Conservation (phyloP, 139 green algal genomes). For the Chlorella sorokiniana region DNA sequence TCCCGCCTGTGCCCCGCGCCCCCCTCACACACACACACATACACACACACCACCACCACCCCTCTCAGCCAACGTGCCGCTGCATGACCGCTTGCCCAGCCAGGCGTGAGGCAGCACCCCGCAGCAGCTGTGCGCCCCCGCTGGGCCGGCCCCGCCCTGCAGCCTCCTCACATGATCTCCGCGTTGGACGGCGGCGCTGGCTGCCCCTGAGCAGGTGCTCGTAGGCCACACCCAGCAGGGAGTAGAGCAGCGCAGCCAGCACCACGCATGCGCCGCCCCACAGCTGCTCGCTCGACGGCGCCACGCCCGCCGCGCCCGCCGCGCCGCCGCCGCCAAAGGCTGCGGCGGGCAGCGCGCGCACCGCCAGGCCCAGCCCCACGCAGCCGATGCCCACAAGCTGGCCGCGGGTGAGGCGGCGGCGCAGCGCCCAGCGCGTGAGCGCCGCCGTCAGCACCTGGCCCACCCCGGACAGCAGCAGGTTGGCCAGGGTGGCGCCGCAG, state of each 20-base stretch:
- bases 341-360: conserved; percentile 24
- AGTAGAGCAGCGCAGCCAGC: conserved; percentile 33
- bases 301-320: not conserved
- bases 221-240: conserved; percentile 32
- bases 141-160: too few relatives aligned
- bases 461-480: conserved; percentile 47
- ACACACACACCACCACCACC: too few relatives aligned
- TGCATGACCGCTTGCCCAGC: too few relatives aligned
- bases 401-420: conserved; percentile 11
- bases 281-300: conserved; percentile 7
- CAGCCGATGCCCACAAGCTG: conserved; percentile 36
- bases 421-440: conserved; percentile 37
- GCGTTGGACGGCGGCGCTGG: conserved; percentile 18
- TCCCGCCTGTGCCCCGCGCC: too few relatives aligned
- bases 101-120: too few relatives aligned
- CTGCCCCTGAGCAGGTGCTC: conserved; percentile 32
- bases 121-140: too few relatives aligned
- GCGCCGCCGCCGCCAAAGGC: not conserved
- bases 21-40: too few relatives aligned
- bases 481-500: conserved; percentile 45
- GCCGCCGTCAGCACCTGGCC: conserved; percentile 52
- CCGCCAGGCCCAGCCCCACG: conserved; percentile 40
- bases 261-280: conserved; percentile 20
- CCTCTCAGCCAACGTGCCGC: too few relatives aligned
- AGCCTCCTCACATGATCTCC: too few relatives aligned